These are phyloP conservation scores for Verticillium tricorpus DNA, from an alignment of 2,329 filamentous ascomycete genomes.

Conservation along the genomic window DNA sequence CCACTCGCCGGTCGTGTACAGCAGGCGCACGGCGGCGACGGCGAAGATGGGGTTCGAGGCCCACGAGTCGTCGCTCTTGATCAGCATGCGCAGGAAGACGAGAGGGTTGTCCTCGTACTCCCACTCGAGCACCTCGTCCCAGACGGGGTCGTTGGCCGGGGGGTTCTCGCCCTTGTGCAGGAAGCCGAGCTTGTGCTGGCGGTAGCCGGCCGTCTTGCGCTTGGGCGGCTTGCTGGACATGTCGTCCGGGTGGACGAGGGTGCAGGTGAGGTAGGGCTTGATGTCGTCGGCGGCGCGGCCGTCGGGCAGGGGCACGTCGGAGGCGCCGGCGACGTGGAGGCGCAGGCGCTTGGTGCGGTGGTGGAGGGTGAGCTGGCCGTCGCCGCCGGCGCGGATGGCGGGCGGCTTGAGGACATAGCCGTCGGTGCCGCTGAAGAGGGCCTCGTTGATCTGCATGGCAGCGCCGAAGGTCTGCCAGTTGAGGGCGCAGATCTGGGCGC, in stretches of 20 bases:
- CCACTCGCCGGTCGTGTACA: conserved; percentile 54
- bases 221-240: conserved; percentile 46
- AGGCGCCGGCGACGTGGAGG: conserved; percentile 58
- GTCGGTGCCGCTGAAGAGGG: conserved; percentile 59
- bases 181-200: conserved; percentile 53
- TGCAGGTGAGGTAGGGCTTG: conserved; percentile 62
- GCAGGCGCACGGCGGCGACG: conserved; percentile 54
- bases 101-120: conserved; percentile 64
- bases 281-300: conserved; percentile 48
- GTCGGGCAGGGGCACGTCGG: conserved; percentile 51
- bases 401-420: conserved; percentile 64
- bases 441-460: conserved; percentile 64
- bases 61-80: conserved; percentile 65
- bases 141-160: conserved; percentile 55
- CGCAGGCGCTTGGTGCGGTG: conserved; percentile 43
- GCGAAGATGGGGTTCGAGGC: conserved; percentile 58
- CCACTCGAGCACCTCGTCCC: conserved; percentile 64
- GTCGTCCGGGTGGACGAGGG: conserved; percentile 54
- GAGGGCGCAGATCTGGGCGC: conserved; percentile 64
- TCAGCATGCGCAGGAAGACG: conserved; percentile 57
- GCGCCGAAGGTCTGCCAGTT: conserved; percentile 67
- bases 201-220: conserved; percentile 57
- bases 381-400: conserved; percentile 51
- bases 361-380: conserved; percentile 40
- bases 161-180: conserved; percentile 52